These are phyloP conservation scores for Daldinia vernicosa DNA, from an alignment of 495 filamentous ascomycete species.

Conservation along the genomic window DNA sequence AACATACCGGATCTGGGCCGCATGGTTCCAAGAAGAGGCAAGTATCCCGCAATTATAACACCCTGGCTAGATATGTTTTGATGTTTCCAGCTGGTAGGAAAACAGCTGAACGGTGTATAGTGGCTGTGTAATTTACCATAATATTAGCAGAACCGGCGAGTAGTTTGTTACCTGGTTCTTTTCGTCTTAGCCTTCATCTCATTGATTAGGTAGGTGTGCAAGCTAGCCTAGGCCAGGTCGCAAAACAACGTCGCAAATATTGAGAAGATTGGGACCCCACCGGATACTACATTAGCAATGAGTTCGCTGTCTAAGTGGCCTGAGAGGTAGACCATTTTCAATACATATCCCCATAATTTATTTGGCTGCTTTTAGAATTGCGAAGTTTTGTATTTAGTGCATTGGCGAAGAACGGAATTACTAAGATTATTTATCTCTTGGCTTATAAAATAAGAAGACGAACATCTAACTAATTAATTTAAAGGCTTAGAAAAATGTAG, in stretches of 20 bases:
- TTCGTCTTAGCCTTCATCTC: neutral
- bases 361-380: neutral
- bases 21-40: constrained; percentile 19
- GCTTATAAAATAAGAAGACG: no score
- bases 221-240: neutral
- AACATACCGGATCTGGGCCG: constrained; percentile 30
- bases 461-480: neutral
- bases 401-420: neutral
- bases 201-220: neutral
- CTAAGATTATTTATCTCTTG: neutral
- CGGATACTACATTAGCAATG: neutral
- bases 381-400: neutral
- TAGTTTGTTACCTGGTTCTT: neutral
- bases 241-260: neutral
- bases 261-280: constrained; percentile 1
- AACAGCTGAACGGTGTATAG: neutral
- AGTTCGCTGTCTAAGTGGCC: neutral
- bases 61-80: constrained; percentile 5
- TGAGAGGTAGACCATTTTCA: neutral
- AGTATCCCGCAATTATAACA: constrained; percentile 26
- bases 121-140: neutral
- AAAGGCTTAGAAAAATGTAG: neutral
- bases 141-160: neutral
- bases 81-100: neutral
- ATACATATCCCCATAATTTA: neutral